These are phyloP conservation scores for Saccharomycopsis schoenii DNA, from an alignment of 805 yeast genomes.

Conservation along the genomic window DNA sequence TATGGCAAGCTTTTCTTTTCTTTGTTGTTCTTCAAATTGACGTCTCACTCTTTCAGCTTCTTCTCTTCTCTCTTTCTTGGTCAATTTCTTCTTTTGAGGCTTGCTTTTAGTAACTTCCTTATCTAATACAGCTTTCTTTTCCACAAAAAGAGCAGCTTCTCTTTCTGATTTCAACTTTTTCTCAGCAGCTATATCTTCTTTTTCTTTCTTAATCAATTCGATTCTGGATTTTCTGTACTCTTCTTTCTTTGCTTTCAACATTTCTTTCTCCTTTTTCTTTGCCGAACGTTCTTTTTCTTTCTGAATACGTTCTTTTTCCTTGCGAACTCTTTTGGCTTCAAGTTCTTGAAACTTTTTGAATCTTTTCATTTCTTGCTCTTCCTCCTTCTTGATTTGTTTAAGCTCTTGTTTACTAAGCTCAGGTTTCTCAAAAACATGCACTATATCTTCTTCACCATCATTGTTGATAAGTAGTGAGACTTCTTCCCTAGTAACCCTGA, in stretches of 20 bases:
- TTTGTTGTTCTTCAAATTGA: conserved; percentile 1
- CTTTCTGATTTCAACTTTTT: neutral
- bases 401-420: neutral
- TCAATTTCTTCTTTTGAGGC: neutral
- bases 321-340: neutral
- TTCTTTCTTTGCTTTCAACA: neutral
- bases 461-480: neutral
- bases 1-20: neutral
- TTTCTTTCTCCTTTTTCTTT: neutral
- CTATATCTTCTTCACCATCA: neutral
- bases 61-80: neutral
- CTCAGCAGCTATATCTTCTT: neutral
- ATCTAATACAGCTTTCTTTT: neutral
- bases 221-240: neutral
- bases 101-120: neutral
- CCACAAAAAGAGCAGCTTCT: neutral
- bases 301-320: neutral
- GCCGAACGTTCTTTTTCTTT: neutral
- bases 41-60: conserved; percentile 2
- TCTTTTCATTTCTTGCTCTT: neutral
- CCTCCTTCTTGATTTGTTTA: neutral
- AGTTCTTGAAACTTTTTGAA: neutral
- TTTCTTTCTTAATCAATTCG: neutral
- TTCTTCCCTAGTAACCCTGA: neutral
- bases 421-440: neutral